These are phyloP conservation scores for Starmerella floricola DNA, from an alignment of 805 yeast genomes.

Conservation along the genomic window DNA sequence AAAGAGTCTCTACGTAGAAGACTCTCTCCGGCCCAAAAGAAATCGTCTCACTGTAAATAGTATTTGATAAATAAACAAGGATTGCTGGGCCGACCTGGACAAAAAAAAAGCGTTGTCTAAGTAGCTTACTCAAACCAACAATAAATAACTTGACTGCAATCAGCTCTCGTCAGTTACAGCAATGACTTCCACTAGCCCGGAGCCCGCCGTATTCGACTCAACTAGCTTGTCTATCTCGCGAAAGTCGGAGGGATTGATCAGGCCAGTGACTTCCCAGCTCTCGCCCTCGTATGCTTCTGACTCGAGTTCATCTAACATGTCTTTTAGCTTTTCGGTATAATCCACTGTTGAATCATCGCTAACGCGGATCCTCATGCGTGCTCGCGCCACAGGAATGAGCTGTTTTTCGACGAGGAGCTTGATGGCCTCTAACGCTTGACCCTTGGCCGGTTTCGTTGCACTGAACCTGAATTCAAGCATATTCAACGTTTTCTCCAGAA, in stretches of 20 bases:
- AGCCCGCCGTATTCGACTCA: constrained; percentile 40
- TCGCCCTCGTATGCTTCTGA: constrained; percentile 31
- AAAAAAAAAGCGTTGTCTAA: not conserved
- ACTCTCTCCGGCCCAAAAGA: too few relatives aligned
- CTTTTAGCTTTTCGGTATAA: constrained; percentile 34
- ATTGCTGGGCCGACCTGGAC: not conserved
- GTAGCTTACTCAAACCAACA: not conserved
- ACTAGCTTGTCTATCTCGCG: constrained; percentile 55
- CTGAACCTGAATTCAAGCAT: constrained; percentile 63
- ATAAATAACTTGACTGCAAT: not conserved
- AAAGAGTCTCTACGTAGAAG: too few relatives aligned
- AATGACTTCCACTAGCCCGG: constrained; percentile 65
- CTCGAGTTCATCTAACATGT: constrained; percentile 34
- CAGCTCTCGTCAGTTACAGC: constrained; percentile 27
- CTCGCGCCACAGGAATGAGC: constrained; percentile 84
- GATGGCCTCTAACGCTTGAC: constrained; percentile 86
- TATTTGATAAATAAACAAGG: not conserved
- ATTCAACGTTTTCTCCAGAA: constrained; percentile 75
- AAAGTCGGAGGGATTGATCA: constrained; percentile 78
- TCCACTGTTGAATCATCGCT: constrained; percentile 35
- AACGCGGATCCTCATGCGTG: constrained; percentile 75
- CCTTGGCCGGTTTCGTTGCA: constrained; percentile 56
- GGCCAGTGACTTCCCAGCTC: constrained; percentile 48
- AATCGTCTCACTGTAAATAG: too few relatives aligned
- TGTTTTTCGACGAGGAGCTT: constrained; percentile 63